Evolutionary conservation across 352 stramenopile species (phyloP).

Genomic region (Phytophthora podocarpi): DNA sequence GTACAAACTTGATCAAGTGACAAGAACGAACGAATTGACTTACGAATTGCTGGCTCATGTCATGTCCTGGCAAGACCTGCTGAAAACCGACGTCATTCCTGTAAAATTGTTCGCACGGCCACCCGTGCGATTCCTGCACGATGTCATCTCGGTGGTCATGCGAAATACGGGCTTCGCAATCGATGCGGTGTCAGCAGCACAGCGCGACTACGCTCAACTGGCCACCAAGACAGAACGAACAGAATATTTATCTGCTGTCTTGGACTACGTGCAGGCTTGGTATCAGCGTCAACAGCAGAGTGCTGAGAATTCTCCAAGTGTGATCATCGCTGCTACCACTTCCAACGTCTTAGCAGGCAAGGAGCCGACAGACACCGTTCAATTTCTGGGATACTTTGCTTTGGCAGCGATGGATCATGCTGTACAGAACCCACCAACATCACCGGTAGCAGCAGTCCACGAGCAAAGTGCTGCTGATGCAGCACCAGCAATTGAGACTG

Average conservation of each 20-base stretch:
- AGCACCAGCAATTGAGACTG: not conserved
- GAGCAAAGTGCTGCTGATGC: not conserved
- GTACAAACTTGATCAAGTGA: conserved; percentile 52
- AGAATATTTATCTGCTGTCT: conserved; percentile 76
- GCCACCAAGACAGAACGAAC: conserved; percentile 71
- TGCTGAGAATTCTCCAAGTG: conserved; percentile 15
- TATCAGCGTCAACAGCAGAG: conserved; percentile 45
- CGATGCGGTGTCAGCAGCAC: conserved; percentile 30
- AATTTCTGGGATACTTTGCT: conserved; percentile 74
- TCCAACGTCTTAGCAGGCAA: conserved; percentile 84
- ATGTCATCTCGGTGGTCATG: conserved; percentile 76
- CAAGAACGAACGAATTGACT: conserved; percentile 63
- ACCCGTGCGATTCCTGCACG: conserved; percentile 83
- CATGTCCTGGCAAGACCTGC: conserved; percentile 81
- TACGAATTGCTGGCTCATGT: conserved; percentile 67
- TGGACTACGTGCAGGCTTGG: conserved; percentile 72
- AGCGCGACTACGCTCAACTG: conserved; percentile 74
- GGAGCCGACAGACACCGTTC: conserved; percentile 73
- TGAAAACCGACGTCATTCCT: conserved; percentile 72
- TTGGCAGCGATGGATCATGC: conserved; percentile 63
- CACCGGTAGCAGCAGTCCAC: not conserved
- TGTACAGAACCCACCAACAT: conserved; percentile 33
- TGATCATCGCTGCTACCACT: conserved; percentile 71
- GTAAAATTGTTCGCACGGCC: conserved; percentile 76
- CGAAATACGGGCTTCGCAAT: conserved; percentile 63